These are phyloP conservation scores for Chloranthus sessilifolius DNA, from an alignment of 164 flowering plant genomes.

Conservation along the genomic window DNA sequence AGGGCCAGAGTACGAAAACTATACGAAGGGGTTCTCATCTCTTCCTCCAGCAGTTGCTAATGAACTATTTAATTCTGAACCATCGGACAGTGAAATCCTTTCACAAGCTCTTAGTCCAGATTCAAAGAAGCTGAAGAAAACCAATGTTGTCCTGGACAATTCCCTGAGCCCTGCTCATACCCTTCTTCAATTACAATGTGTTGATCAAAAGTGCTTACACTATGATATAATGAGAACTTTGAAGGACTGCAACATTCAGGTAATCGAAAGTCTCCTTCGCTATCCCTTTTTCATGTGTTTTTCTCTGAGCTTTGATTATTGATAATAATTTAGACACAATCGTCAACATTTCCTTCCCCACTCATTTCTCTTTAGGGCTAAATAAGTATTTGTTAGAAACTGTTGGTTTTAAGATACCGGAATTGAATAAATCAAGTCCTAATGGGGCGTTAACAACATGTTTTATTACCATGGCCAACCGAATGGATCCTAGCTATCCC, in stretches of 20 bases:
- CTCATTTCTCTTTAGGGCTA: not conserved
- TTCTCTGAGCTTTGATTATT: not conserved
- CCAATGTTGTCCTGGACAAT: slow-evolving; percentile 47
- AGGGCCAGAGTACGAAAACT: slow-evolving; percentile 48
- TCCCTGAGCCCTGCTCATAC: slow-evolving; percentile 75
- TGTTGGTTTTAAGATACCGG: too few species aligned
- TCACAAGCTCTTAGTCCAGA: slow-evolving; percentile 62
- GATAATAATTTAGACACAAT: not conserved
- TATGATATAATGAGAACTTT: slow-evolving; percentile 74
- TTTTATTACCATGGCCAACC: not conserved
- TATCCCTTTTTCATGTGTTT: not conserved
- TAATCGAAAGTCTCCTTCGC: slow-evolving; percentile 6
- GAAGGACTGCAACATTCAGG: slow-evolving; percentile 75
- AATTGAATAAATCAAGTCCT: too few species aligned
- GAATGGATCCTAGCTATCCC: not conserved
- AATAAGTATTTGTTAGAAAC: not conserved
- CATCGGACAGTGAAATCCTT: slow-evolving; percentile 37
- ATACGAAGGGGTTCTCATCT: slow-evolving; percentile 37
- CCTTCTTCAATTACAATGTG: slow-evolving; percentile 59
- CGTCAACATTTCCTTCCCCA: not conserved
- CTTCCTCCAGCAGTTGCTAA: slow-evolving; percentile 50
- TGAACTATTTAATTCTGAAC: slow-evolving; percentile 50
- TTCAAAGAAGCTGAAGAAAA: slow-evolving; percentile 39
- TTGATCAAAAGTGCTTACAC: slow-evolving; percentile 80
- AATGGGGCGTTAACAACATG: too few species aligned